Evolutionary conservation across 1,284 basidiomycete species (phyloP), one percentile per base, ranked within the genome.

Genomic region (Sporisorium exsertum): DNA sequence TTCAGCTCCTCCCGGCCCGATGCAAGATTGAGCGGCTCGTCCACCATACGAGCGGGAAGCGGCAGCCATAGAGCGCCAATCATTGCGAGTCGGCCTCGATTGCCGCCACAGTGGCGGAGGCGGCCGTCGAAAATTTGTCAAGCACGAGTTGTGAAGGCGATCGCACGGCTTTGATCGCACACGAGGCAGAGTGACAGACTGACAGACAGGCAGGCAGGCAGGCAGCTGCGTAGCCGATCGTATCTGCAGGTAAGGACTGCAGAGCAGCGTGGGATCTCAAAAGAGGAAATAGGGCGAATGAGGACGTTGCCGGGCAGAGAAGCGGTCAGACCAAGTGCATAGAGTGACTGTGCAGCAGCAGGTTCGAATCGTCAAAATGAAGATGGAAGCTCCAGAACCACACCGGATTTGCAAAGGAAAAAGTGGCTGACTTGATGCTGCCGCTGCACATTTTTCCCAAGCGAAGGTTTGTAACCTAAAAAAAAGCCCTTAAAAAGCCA

Each of bases 391-490:
- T n/a, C 29, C 29, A 29, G 20, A 32, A 43, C 20, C 37, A 24
- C 50, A 42, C 10, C 15, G 10, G 45, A 27, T 27, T 47, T 26
- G 26, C 45, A 2, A 16, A 20, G 1, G 16, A 12, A 3, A 26
- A 15, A 18, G 45, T 37, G 55, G 46, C 56, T 58, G 45, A 27
- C 40, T 20, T 37, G n/a, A 43, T 18, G 49, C 18, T 40, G 26
- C 57, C 54, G 29, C 61, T 62, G 55, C 45, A 55, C 20, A 7
- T 27, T 40, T 49, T 69, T 55, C 52, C 66, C 60, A 63, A 63
- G 60, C 60, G 66, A 69, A 49, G 66, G 57, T 69, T 69, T 69
- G 60, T 26, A 68, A 68, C 40, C 58, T 47, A 47, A 46, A 47
- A 47, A 32, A 51, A 18, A 33, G n/a, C n/a, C 29, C 29, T 5